Evolutionary conservation across 2,329 filamentous ascomycete species (phyloP), one percentile per base, ranked within the genome.

Genomic region (Epichloe elymi): DNA sequence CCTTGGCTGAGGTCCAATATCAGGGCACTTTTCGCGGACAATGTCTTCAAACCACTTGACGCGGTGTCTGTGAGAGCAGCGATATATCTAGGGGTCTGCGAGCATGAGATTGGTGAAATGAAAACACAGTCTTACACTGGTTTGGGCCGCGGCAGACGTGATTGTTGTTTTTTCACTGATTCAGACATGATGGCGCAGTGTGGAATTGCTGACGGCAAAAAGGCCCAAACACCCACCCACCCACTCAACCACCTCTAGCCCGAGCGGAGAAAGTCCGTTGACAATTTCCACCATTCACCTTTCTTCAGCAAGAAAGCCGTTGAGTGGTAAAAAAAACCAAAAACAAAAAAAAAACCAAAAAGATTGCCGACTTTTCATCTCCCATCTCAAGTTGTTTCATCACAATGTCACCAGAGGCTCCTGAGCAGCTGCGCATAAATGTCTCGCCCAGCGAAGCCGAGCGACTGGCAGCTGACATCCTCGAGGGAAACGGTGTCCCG

Each of bases 401-500:
- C 38, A 40, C 4, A 2, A 52, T 52, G 51, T 10, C 46, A 4
- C 26, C 51, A 20, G 26, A 17, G 7, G 20, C 44, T 3, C 33
- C n/a, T 2, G 40, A 48, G 33, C 35, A 45, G 26, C 14, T 4
- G 2, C 42, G 35, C 14, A 17, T 17, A 14, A 33, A 46, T 12
- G 51, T 51, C 14, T 48, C 67, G 12, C 58, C 70, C 48, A 50
- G 66, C 42, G 70, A 73, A 50, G 71, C 70, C 15, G 60, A 52
- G 6, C 66, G 63, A 1, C 80, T 83, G 50, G 71, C 78, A 5
- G 66, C 75, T 57, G 66, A 67, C 5, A 67, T 87, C 12, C 74
- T 87, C 35, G 59, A 66, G 52, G 81, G 72, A 26, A 81, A 87
- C 59, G 78, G 78, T 2, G 82, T 86, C 0, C 66, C 80, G 0